phyloP scores from a whole-genome alignment of 228 moss, liverwort and hornwort species.

The Sphagnum magellanicum region DNA sequence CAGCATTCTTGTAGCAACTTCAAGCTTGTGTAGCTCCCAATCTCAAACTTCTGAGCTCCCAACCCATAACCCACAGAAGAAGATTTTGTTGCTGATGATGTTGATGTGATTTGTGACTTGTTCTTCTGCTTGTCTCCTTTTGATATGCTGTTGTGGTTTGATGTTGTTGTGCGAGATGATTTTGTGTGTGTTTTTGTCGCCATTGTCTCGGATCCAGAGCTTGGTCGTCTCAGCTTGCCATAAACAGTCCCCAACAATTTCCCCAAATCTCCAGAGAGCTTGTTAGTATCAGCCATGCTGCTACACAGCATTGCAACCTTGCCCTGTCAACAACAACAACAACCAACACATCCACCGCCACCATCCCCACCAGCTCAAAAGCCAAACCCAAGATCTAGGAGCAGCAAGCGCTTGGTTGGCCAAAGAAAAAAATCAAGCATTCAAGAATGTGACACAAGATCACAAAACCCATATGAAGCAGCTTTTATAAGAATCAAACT shows the following conservation, averaged over 20 bases:
- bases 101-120: constrained; percentile 14
- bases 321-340: constrained; percentile 2
- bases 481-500: too few relatives aligned
- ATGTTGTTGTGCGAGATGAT: too few relatives aligned
- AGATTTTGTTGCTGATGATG: constrained; percentile 18
- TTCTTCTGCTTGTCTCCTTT: constrained; percentile 3
- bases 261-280: constrained; percentile 24
- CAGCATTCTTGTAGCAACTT: constrained; percentile 56
- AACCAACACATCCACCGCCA: too few relatives aligned
- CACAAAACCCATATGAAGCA: too few relatives aligned
- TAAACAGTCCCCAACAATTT: constrained; percentile 39
- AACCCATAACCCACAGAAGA: constrained; percentile 13
- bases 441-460: too few relatives aligned
- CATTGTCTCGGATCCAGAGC: constrained; percentile 10
- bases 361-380: too few relatives aligned
- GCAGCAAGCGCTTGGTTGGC: too few relatives aligned
- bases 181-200: too few relatives aligned
- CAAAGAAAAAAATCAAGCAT: too few relatives aligned
- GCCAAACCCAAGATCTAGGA: too few relatives aligned
- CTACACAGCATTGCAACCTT: constrained; percentile 37
- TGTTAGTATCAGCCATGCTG: constrained; percentile 27
- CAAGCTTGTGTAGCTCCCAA: constrained; percentile 50
- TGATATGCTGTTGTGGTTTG: too few relatives aligned
- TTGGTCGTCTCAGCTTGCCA: constrained; percentile 42
- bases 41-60: constrained; percentile 38